These are phyloP conservation scores for Syzygium syzygioides DNA, from an alignment of 441 rosid species.

Conservation along the genomic window DNA sequence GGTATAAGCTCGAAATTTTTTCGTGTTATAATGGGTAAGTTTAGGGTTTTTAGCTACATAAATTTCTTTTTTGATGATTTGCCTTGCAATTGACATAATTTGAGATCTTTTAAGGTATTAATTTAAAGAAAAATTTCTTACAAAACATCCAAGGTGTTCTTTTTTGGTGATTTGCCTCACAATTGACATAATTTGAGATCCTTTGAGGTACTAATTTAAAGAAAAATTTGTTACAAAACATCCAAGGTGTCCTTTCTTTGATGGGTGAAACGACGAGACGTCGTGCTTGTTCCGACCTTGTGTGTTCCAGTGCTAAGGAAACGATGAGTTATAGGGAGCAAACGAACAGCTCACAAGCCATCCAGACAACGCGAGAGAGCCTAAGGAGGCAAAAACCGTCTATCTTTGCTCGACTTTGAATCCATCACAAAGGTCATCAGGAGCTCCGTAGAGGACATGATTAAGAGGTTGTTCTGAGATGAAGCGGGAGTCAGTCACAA, in stretches of 20 bases:
- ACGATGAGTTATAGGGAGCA: background rate
- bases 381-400: background rate
- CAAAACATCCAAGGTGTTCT: background rate
- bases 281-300: rapidly evolving
- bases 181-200: too few relatives aligned
- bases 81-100: too few relatives aligned
- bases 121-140: too few relatives aligned
- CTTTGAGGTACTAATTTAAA: too few relatives aligned
- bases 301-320: background rate
- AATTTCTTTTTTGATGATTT: too few relatives aligned
- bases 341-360: background rate
- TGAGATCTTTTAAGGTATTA: too few relatives aligned
- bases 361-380: background rate
- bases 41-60: too few relatives aligned
- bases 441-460: background rate
- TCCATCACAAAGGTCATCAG: background rate
- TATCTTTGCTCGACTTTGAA: background rate
- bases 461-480: background rate
- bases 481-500: background rate
- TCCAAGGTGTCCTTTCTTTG: background rate
- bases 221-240: too few relatives aligned
- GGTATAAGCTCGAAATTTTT: too few relatives aligned
- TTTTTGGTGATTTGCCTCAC: background rate
- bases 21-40: too few relatives aligned
- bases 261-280: background rate